A percentile compares a stretch with the other conserved stretches of the same genome.
These are phyloP conservation scores for Raphanus hybrid DNA, from an alignment of 441 rosid species.

Conservation along the genomic window DNA sequence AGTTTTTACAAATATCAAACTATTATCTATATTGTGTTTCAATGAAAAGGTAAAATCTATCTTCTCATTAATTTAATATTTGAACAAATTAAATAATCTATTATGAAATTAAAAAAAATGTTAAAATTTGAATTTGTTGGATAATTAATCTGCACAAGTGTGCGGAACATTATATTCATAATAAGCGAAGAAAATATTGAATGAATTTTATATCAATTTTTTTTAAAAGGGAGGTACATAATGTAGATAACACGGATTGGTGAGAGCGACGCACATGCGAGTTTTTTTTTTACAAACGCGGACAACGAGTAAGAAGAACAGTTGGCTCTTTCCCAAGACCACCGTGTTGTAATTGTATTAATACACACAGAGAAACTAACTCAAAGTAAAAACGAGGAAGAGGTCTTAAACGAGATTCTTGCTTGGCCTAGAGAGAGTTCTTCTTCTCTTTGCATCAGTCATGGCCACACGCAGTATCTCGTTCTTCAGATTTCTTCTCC, in stretches of 20 bases:
- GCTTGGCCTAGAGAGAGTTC: neutral
- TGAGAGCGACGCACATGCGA: conserved; percentile 15
- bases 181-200: too few species aligned
- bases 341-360: conserved; percentile 9
- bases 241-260: neutral
- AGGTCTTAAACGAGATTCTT: conserved; percentile 17
- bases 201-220: neutral
- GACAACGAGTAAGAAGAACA: conserved; percentile 6
- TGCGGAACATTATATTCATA: too few species aligned
- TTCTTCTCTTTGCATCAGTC: conserved; percentile 26
- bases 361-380: conserved; percentile 7
- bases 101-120: too few species aligned
- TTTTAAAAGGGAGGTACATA: too few species aligned
- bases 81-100: too few species aligned
- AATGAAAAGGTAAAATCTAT: too few species aligned
- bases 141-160: too few species aligned
- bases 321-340: conserved; percentile 4
- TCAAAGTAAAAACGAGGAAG: neutral
- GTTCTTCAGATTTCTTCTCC: conserved; percentile 1
- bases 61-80: too few species aligned
- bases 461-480: conserved; percentile 41
- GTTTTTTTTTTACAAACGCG: conserved; percentile 26
- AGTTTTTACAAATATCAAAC: too few species aligned
- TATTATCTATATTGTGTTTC: too few species aligned
- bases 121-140: too few species aligned